Evolutionary conservation across 2,329 filamentous ascomycete species (phyloP), one percentile per base, ranked within the genome.

Genomic region (Fulvia fulva): DNA sequence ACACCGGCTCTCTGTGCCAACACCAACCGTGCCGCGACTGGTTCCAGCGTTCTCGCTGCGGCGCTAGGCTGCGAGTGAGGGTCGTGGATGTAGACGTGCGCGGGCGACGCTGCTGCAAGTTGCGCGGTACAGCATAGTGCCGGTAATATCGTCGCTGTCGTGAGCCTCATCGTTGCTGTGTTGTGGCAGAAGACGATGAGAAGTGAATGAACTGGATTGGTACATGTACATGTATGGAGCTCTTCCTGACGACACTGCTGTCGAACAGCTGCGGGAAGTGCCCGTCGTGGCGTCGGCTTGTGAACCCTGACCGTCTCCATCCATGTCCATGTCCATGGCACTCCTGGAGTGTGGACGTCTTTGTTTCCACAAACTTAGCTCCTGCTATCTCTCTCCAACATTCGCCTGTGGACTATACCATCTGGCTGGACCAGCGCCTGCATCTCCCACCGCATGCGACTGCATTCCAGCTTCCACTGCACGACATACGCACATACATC

Each of bases 1-100:
- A 82, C 71, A 19, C 79, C 79, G 25, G 81, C 74, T 65, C 79
- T 71, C 68, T 80, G 77, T 51, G 80, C 80, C 59, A 82, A 67
- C 51, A 82, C 75, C 57, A 82, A 68, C 67, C 80, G 74, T 63
- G 80, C 78, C 41, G 76, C 75, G 55, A 76, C 73, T 16, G 78
- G 74, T 5, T 67, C 68, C 59, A 76, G 68, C 51, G 53, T 73
- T 66, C 65, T 69, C 64, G 50, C 71, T 65, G 63, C 60, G 62
- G 72, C 43, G 57, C 32, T 52, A 54, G 58, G 49, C 57, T 59
- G 55, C 51, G 60, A 49, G 57, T 67, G 66, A 56, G 70, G 64
- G 47, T 76, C 71, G 69, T 70, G 69, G 41, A 73, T 65, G 68
- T 71, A 75, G 51, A 78, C 72, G 46, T 70, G 67, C 55, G 68